Percentiles rank a stretch among this genome's conserved stretches.
Evolutionary conservation across 1,139 yeast genomes (phyloP).

Genomic region (Yamadazyma oceani): DNA sequence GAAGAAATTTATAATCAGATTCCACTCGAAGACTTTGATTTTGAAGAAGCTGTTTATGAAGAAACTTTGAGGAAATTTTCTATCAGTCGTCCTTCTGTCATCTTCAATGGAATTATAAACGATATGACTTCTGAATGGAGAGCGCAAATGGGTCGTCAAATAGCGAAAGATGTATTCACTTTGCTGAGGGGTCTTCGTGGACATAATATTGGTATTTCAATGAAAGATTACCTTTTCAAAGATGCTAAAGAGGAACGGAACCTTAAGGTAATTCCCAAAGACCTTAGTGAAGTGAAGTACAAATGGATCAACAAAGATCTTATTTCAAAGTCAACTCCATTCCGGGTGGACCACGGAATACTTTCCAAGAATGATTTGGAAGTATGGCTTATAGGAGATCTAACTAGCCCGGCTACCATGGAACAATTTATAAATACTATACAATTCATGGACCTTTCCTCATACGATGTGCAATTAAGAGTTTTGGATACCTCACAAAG

Average conservation of each 20-base stretch:
- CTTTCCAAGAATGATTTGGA: slow-evolving; percentile 25
- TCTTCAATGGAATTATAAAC: slow-evolving; percentile 72
- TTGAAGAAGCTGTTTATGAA: slow-evolving; percentile 26
- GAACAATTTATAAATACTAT: slow-evolving; percentile 43
- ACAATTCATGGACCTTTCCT: slow-evolving; percentile 29
- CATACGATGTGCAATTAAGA: slow-evolving; percentile 35
- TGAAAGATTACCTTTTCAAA: slow-evolving; percentile 33
- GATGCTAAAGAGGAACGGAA: slow-evolving; percentile 36
- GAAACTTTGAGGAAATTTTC: slow-evolving; percentile 34
- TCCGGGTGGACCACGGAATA: slow-evolving; percentile 17
- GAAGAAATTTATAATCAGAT: slow-evolving; percentile 25
- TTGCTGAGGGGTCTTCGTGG: slow-evolving; percentile 25
- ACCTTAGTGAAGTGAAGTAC: slow-evolving; percentile 34
- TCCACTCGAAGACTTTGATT: slow-evolving; percentile 17
- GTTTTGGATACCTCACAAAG: slow-evolving; percentile 18
- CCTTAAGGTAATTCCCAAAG: slow-evolving; percentile 33
- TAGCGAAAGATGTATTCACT: slow-evolving; percentile 35
- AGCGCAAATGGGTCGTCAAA: slow-evolving; percentile 37
- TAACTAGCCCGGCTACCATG: slow-evolving; percentile 32
- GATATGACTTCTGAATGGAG: slow-evolving; percentile 42
- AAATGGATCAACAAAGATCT: slow-evolving; percentile 32
- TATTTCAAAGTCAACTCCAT: slow-evolving; percentile 21
- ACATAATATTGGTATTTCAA: slow-evolving; percentile 20
- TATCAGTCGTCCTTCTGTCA: slow-evolving; percentile 50
- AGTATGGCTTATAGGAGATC: slow-evolving; percentile 60